Base-by-base conservation (phyloP, 352 stramenopile species). In the Globisporangium splendens region DNA sequence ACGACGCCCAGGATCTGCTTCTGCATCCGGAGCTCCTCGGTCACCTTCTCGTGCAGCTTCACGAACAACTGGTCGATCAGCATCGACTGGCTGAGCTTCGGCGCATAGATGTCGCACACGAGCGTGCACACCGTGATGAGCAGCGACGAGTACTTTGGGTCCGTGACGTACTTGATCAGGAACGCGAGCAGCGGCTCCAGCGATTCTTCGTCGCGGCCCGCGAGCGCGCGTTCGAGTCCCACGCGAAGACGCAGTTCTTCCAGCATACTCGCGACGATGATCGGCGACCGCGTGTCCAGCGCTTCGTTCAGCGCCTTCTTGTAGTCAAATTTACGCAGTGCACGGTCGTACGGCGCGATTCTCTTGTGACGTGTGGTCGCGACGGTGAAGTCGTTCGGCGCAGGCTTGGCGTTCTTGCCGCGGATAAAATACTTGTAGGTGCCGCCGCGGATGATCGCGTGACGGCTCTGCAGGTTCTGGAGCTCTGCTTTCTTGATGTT, bases 281-380 rank as follows among this genome's bases (percentile, higher is more conserved):
- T 73, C 46, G 95, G 91, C 53, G 96, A 94, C 20, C 91, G 78
- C 35, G 91, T 97, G 55, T 89, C 80, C 53, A 99, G 71, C 28
- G 94, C 94, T 59, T 97, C 91, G 67, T 98, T 97, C 43, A 99
- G 73, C 35, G 96, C 96, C 69, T 96, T 93, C 54, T 91, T 92
- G 78, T 98, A 98, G 61, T 97, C 84, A 68, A 98, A 99, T 70
- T 98, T 93, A 31, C 92, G 93, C 49, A 98, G 66, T 14, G 94
- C 80, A 35, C 83, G 63, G 73, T 99, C 96, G 74, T 98, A 98
- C 49, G 89, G 83, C 46, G 85, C 77, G 21, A 98, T 87, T 61
- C 93, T 93, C 63, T 91, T 89, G 64, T 97, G 89, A 51, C 94
- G 90, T 43, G 85, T 79, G 24, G 68, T 84, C 22, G 82, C 75